Percentiles rank a stretch among this genome's conserved stretches.
These are phyloP conservation scores for Trichoderma gracile DNA, from an alignment of 2,329 filamentous ascomycete species.

Conservation along the genomic window DNA sequence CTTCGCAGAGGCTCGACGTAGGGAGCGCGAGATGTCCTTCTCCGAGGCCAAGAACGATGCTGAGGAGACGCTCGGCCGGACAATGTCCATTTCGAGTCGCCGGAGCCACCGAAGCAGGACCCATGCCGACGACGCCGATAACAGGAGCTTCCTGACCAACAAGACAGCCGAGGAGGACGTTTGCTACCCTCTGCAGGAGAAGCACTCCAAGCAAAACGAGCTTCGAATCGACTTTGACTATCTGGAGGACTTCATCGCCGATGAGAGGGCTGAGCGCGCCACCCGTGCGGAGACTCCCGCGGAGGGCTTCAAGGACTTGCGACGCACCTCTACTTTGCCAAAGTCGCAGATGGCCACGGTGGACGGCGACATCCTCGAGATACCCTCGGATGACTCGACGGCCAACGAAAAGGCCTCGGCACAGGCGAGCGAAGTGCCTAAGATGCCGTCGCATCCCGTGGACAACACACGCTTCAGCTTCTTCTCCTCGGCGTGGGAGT, in stretches of 20 bases:
- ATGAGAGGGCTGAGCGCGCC: conserved; percentile 48
- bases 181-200: conserved; percentile 79
- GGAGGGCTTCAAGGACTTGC: conserved; percentile 40
- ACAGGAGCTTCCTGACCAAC: conserved; percentile 61
- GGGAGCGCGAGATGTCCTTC: conserved; percentile 69
- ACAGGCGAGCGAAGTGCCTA: conserved; percentile 40
- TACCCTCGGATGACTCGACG: conserved; percentile 49
- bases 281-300: conserved; percentile 51
- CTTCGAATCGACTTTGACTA: conserved; percentile 91
- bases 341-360: conserved; percentile 48
- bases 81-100: conserved; percentile 60
- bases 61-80: conserved; percentile 61
- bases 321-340: conserved; percentile 33
- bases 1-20: conserved; percentile 85
- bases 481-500: conserved; percentile 93
- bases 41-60: conserved; percentile 49
- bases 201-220: conserved; percentile 55
- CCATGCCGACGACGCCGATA: conserved; percentile 62
- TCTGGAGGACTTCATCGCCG: conserved; percentile 84
- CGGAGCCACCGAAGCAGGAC: conserved; percentile 57
- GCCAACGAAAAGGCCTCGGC: conserved; percentile 51
- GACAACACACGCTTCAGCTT: conserved; percentile 88
- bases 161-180: conserved; percentile 83
- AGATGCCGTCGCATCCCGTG: conserved; percentile 42
- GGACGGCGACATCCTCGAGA: conserved; percentile 59